Evolutionary conservation across 2,329 filamentous ascomycete genomes (phyloP).

Genomic region (Akanthomyces uredinophilus): DNA sequence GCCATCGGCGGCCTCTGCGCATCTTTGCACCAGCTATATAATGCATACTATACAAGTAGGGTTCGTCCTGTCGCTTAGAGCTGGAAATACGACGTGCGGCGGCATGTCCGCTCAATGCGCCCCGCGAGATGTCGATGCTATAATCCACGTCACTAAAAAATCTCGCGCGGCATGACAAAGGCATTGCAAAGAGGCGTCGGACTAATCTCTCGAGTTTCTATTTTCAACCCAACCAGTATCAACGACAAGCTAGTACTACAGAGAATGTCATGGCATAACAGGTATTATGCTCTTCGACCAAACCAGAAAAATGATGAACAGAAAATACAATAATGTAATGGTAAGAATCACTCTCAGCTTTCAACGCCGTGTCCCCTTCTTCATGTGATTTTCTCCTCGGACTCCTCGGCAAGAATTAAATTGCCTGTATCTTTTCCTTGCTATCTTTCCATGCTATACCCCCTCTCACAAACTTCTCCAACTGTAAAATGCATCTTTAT

Average conservation of each 20-base stretch:
- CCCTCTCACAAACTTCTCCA: not conserved
- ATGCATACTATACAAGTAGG: not conserved
- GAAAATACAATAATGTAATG: conserved; percentile 3
- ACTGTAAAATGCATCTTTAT: conserved; percentile 37
- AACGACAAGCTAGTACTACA: conserved; percentile 11
- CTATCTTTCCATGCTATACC: not conserved
- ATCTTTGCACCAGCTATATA: not conserved
- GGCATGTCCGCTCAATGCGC: not conserved
- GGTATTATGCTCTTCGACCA: not conserved
- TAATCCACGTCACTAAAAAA: not conserved
- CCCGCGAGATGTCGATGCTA: not conserved
- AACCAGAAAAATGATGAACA: not conserved
- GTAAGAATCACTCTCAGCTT: not conserved
- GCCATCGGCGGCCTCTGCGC: not conserved
- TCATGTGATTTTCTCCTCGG: not conserved
- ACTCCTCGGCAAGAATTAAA: not conserved
- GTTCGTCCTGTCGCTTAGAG: not conserved
- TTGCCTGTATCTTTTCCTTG: not conserved
- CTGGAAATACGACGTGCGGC: not conserved
- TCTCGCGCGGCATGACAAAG: not conserved
- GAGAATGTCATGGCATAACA: conserved; percentile 5
- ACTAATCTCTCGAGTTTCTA: not conserved
- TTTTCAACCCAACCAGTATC: not conserved
- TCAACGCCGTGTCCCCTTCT: not conserved
- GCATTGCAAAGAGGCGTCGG: not conserved